Conservation (phyloP, 306 rosid species). For the Castanea crenata region DNA sequence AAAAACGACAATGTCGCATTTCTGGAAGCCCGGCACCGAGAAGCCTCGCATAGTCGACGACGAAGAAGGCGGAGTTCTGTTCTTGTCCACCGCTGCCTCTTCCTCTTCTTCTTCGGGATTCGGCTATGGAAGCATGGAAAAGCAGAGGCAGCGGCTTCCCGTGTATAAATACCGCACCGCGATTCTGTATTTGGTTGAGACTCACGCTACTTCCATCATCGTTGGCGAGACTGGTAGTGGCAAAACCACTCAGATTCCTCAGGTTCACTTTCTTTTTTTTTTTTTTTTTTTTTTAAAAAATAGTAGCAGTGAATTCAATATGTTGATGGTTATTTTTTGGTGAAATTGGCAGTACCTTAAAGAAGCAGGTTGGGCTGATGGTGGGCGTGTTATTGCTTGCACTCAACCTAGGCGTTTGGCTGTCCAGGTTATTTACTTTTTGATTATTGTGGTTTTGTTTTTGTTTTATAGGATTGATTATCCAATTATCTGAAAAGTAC, state of each 20-base stretch:
- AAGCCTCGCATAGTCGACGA: slow-evolving; percentile 86
- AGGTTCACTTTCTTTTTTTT: slow-evolving; percentile 33
- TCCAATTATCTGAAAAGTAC: too few species aligned
- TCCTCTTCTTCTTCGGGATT: slow-evolving; percentile 40
- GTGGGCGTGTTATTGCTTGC: too few species aligned
- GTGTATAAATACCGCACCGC: slow-evolving; percentile 78
- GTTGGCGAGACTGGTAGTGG: slow-evolving; percentile 99
- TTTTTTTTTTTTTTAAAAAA: neutral
- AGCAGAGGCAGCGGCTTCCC: slow-evolving; percentile 88
- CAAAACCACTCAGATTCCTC: slow-evolving; percentile 95
- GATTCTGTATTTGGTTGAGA: slow-evolving; percentile 81
- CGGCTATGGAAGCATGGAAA: slow-evolving; percentile 61
- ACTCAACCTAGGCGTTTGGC: too few species aligned
- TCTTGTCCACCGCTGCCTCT: slow-evolving; percentile 47
- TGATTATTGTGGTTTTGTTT: too few species aligned
- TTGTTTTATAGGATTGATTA: too few species aligned
- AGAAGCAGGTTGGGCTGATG: slow-evolving; percentile 84
- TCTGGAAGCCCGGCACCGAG: slow-evolving; percentile 94
- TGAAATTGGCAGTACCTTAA: slow-evolving; percentile 58
- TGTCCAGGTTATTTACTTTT: too few species aligned
- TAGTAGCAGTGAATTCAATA: neutral
- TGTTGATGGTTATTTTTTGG: neutral
- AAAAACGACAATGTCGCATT: slow-evolving; percentile 40
- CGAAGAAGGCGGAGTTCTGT: slow-evolving; percentile 91
- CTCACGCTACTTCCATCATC: slow-evolving; percentile 76